Base-by-base conservation (phyloP, 129 eudicot species). In the Smallanthus sonchifolius region DNA sequence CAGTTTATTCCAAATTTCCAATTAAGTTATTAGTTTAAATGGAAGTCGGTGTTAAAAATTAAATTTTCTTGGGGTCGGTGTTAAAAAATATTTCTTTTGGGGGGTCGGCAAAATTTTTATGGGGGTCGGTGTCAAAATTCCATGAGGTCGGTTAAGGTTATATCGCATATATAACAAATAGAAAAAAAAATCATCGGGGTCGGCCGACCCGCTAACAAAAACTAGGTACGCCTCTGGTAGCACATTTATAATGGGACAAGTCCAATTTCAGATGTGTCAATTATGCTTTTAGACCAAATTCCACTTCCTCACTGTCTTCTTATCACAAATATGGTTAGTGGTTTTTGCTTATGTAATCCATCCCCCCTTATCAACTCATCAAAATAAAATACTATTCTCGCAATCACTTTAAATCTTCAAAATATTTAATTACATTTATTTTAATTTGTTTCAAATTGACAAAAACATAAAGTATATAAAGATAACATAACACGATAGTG, bases 271-370 rank as follows among this genome's bases (percentile, higher is more conserved):
- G 7, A 63, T 63, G 62, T 34, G 47, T 62, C 48, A 62, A 62
- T 28, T 37, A 35, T 74, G 78, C 70, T 17, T 74, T 74, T 74
- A 45, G 71, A 74, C 78, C 71, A 73, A 74, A 45, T 74, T 64
- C 78, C 76, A 72, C 76, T 72, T 72, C 48, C 76, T 54, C 2
- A 24, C 39, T 19, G 47, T 70, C 65, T 49, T 55, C 66, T 54
- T 72, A 72, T 72, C 76, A 72, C 51, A 72, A 72, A 74, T 49
- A 19, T 74, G 28, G 69, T 47, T 63, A 74, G 78, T 74, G 78
- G 63, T 74, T 56, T 64, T 74, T 74, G 71, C 78, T 4, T 61
- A 74, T 62, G 78, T 74, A 74, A 74, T 34, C 78, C 78, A 63
- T 61, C 70, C 70, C 24, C 47, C 63, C 70, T 74, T 74, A 74